These are phyloP conservation scores for Fusarium caatingaense DNA, from an alignment of 2,329 filamentous ascomycete species.

Conservation along the genomic window DNA sequence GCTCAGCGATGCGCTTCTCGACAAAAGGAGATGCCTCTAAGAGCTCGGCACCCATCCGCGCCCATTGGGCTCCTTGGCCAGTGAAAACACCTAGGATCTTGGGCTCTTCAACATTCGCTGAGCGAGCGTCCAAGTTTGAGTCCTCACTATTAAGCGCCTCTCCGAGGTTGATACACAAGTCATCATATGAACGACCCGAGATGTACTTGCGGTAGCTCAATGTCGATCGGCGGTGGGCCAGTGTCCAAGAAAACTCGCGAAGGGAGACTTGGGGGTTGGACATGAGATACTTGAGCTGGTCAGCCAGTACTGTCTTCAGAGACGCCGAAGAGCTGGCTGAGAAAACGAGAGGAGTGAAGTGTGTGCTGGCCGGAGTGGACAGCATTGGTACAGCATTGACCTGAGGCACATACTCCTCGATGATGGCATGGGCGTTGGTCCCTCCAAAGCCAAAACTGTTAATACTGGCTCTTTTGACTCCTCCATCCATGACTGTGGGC, in stretches of 20 bases:
- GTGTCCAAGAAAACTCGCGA: no score
- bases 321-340: no score
- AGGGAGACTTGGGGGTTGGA: no score
- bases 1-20: not conserved
- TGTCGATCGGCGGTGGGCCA: no score
- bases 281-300: no score
- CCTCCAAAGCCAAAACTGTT: constrained; percentile 37
- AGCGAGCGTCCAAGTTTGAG: not conserved
- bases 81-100: constrained; percentile 10
- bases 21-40: not conserved
- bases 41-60: not conserved
- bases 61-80: constrained; percentile 6
- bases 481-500: not conserved
- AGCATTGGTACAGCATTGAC: no score
- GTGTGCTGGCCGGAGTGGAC: no score
- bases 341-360: no score
- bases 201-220: no score
- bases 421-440: constrained; percentile 27
- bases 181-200: no score
- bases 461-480: constrained; percentile 25
- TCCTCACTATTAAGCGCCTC: not conserved
- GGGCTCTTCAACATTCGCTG: not conserved
- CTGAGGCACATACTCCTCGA: constrained; percentile 1
- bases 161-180: not conserved
- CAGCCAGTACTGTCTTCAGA: no score